These are phyloP conservation scores for Akanthomyces uredinophilus DNA, from an alignment of 2,329 filamentous ascomycete genomes.

Conservation along the genomic window DNA sequence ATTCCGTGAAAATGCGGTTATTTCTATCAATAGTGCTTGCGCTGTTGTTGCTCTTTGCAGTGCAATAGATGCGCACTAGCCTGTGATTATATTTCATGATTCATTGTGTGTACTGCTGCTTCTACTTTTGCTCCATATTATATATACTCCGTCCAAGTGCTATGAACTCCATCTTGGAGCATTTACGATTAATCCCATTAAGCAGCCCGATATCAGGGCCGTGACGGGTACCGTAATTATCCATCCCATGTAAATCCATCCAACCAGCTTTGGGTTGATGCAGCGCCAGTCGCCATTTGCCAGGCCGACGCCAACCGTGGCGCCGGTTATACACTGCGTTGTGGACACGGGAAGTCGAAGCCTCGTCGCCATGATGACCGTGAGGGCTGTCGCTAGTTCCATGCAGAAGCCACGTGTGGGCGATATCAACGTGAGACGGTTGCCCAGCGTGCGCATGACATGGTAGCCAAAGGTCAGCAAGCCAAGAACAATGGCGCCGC, in stretches of 20 bases:
- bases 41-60: background rate
- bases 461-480: conserved; percentile 59
- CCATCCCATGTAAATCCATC: conserved; percentile 45
- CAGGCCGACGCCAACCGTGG: conserved; percentile 47
- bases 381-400: conserved; percentile 47
- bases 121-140: background rate
- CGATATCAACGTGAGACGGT: conserved; percentile 50
- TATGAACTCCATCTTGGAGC: conserved; percentile 36
- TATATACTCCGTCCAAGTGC: background rate
- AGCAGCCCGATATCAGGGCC: conserved; percentile 43
- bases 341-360: conserved; percentile 47
- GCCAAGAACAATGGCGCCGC: conserved; percentile 48
- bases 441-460: conserved; percentile 54
- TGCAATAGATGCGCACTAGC: background rate
- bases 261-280: conserved; percentile 45
- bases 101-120: background rate
- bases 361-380: conserved; percentile 49
- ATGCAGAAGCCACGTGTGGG: conserved; percentile 48
- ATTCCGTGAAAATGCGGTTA: background rate
- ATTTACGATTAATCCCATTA: conserved; percentile 52
- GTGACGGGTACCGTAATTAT: conserved; percentile 47
- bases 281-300: conserved; percentile 44
- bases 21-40: background rate
- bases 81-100: background rate
- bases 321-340: conserved; percentile 49